phyloP scores from a whole-genome alignment of 208 protist species.

The Acanthamoeba culbertsoni region DNA sequence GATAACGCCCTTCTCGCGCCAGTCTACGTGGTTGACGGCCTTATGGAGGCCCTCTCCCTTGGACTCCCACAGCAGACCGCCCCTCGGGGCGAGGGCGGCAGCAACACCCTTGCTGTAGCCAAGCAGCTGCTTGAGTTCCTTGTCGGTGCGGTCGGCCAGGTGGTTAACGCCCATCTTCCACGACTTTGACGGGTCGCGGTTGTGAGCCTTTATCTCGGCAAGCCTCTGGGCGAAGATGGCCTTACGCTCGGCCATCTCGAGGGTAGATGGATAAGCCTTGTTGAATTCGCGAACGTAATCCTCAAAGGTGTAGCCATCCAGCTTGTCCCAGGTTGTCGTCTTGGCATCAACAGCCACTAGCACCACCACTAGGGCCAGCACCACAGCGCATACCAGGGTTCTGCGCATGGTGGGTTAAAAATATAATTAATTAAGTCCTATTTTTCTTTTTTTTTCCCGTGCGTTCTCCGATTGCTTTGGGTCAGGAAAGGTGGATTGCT shows the following conservation, averaged over 20 bases:
- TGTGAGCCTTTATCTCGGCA: slow-evolving; percentile 54
- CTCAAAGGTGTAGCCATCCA: slow-evolving; percentile 31
- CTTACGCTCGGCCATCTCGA: neutral
- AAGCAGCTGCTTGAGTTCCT: neutral
- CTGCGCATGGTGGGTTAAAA: neutral
- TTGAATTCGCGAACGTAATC: slow-evolving; percentile 51
- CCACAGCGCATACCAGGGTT: neutral
- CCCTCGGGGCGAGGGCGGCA: neutral
- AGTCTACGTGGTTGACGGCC: slow-evolving; percentile 58
- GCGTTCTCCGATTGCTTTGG: no score
- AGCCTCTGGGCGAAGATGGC: slow-evolving; percentile 53
- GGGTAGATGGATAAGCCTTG: neutral
- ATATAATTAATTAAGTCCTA: neutral
- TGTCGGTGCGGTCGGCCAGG: slow-evolving; percentile 48
- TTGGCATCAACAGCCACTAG: neutral
- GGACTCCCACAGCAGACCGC: neutral
- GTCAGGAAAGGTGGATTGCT: no score
- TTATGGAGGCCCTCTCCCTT: neutral
- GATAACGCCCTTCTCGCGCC: slow-evolving; percentile 64
- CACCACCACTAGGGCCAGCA: neutral
- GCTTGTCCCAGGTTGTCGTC: neutral
- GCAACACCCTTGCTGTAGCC: slow-evolving; percentile 5
- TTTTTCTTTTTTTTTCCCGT: no score
- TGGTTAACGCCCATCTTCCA: slow-evolving; percentile 67
- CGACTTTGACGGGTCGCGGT: slow-evolving; percentile 58